phyloP scores from a whole-genome alignment of 306 rosid species.

The Canavalia gladiata region DNA sequence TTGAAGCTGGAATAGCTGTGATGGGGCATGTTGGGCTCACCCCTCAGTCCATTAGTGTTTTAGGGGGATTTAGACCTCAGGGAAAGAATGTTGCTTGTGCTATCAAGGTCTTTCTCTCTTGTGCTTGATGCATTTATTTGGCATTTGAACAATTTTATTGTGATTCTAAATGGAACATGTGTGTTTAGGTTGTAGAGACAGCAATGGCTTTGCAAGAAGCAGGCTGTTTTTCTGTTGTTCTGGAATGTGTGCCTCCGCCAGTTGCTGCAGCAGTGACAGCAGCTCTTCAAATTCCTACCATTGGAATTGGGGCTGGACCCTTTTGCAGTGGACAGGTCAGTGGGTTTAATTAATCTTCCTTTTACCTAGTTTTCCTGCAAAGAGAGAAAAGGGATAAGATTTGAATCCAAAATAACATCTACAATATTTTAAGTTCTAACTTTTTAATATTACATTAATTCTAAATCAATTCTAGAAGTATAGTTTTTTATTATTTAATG shows the following conservation, averaged over 20 bases:
- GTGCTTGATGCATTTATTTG: not conserved
- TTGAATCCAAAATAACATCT: too few species aligned
- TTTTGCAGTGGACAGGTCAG: not conserved
- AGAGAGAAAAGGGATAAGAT: too few species aligned
- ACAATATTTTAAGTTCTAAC: too few species aligned
- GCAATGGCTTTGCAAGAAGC: not conserved
- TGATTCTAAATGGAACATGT: slow-evolving; percentile 26
- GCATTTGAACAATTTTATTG: slow-evolving; percentile 6
- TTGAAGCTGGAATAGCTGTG: slow-evolving; percentile 95
- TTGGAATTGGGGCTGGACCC: not conserved
- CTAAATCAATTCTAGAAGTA: too few species aligned
- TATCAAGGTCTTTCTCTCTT: slow-evolving; percentile 65
- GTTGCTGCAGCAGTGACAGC: not conserved
- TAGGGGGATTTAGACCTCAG: slow-evolving; percentile 94
- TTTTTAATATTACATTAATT: too few species aligned
- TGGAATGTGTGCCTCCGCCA: not conserved
- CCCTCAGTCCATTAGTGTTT: slow-evolving; percentile 94
- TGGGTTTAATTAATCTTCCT: not conserved
- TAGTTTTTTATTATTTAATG: too few species aligned
- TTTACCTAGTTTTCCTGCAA: too few species aligned
- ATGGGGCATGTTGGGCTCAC: slow-evolving; percentile 98
- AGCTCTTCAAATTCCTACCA: not conserved
- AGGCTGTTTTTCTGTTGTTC: not conserved
- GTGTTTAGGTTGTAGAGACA: slow-evolving; percentile 66
- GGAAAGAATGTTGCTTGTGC: slow-evolving; percentile 84